Evolutionary conservation across 495 filamentous ascomycete genomes (phyloP), one percentile per base, ranked within the genome.

Genomic region (Penicillium maclennaniae): DNA sequence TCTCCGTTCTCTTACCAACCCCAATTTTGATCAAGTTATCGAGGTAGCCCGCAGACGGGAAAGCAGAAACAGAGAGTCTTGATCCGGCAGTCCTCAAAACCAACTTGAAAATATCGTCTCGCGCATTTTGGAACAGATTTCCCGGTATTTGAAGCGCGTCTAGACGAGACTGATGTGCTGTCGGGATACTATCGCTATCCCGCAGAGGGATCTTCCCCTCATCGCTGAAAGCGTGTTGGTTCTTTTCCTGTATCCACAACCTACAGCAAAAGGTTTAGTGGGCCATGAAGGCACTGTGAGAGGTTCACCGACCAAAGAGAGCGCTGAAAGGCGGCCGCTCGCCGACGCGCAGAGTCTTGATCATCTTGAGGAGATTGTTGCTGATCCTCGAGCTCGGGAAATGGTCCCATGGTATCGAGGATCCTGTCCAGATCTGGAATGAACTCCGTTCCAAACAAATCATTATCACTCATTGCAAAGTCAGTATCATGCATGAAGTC

Each of bases 11-110:
- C 19, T 83, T 80, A 0, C 75, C 74, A 15, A 86, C 66, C 12
- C 83, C 85, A 45, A 79, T 71, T 31, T 86, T 81, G n/a, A 84
- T 77, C 45, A 84, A 66, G 2, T 67, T 76, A 56, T 85, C 79
- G 25, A 85, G 73, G 6, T 79, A 64, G 28, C 80, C 77, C 3
- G 72, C 66, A 4, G 79, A 78, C 0, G 83, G 83, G 53, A 86
- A 85, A 0, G 79, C 73, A 4, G 79, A 72, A 0, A 82, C 73
- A 2, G 80, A 72, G 9, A 75, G 66, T 10, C 61, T 63, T 14
- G 73, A 66, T 21, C 66, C 77, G 25, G 58, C 63, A 17, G 58
- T 66, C 7, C 50, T 41, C 5, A 66, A 17, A 0, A 68, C 53
- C 21, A 68, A 21, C 16, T 63, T 59, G 17, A 68, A 61, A 38